Conservation (phyloP, 805 yeast genomes). For the Suhomyces sp. region DNA sequence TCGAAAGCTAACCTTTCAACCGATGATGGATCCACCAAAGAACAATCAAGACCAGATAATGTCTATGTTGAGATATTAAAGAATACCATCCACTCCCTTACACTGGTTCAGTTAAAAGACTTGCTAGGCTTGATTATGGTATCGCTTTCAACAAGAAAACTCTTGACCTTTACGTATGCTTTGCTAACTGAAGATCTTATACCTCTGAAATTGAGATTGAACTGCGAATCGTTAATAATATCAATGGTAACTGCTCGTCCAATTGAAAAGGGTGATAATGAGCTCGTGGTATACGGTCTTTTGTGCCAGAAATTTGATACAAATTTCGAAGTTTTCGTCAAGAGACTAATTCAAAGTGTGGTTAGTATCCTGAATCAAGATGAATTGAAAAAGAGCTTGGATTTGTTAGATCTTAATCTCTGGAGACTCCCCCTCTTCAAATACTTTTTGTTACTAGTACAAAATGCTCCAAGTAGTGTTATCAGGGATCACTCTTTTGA, state of each 20-base stretch:
- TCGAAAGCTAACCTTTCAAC: background rate
- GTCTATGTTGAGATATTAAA: background rate
- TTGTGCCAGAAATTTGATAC: conserved; percentile 17
- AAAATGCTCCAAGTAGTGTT: conserved; percentile 32
- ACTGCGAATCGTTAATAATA: conserved; percentile 14
- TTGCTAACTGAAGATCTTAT: background rate
- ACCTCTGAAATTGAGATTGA: background rate
- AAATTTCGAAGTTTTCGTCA: conserved; percentile 28
- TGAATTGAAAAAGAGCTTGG: conserved; percentile 22
- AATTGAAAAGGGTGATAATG: conserved; percentile 14
- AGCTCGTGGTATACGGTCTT: conserved; percentile 18
- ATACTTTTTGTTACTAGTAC: conserved; percentile 31
- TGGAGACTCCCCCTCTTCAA: conserved; percentile 35
- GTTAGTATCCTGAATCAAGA: conserved; percentile 25
- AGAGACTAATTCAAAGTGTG: conserved; percentile 32
- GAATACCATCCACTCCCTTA: background rate
- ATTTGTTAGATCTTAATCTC: conserved; percentile 15
- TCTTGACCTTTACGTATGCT: conserved; percentile 3
- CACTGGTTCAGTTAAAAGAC: conserved; percentile 7
- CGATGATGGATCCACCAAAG: background rate
- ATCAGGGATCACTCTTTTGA: conserved; percentile 25
- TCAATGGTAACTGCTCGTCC: conserved; percentile 19
- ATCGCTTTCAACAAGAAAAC: conserved; percentile 5
- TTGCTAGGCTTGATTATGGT: conserved; percentile 11
- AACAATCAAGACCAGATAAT: background rate